Evolutionary conservation across 192 early-diverging fungal genomes (phyloP), one percentile per base, ranked within the genome.

Genomic region (Entomortierella chlamydospora): DNA sequence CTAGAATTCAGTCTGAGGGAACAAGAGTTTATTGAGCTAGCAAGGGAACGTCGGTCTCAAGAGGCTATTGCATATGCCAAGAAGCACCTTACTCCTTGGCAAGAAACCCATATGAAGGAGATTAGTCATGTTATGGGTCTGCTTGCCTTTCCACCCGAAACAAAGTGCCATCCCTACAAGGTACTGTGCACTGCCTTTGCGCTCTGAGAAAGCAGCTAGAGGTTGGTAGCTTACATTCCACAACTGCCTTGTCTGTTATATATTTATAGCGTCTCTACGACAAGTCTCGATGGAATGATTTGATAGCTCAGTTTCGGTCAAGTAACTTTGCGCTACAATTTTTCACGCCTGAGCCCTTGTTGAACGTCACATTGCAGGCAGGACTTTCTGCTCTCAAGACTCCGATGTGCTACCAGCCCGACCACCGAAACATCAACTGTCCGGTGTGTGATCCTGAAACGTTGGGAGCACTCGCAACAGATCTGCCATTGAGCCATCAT

Each of bases 341-440:
- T 39, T 93, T 99, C n/a, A 92, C 97, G 0, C 74, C 90, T 0
- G 93, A 95, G 68, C 92, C 98, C 15, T 84, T 95, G 18, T 83
- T 99, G n/a, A 87, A 88, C 39, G 88, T 97, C 42, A 91, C 94
- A 2, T 86, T 99, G 39, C 96, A 99, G 65, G 94, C 97, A n/a
- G 98, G 98, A 12, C 84, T 99, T 20, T 91, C 96, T 12, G 97
- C 97, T 7, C 86, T 99, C 49, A 98, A 98, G 73, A 97, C 96
- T 0, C 90, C 90, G 13, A 86, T 91, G 58, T 99, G 97, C 77
- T 88, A 88, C 64, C 86, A 95, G 55, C 69, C 82, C 0, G 89
- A 91, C 0, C 90, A 97, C 74, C 84, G 86, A 43, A 97, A 95
- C 78, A 85, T 96, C 58, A 96, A 99, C 83, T 99, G 98, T 80